Evolutionary conservation across 2,329 filamentous ascomycete species (phyloP), one percentile per base, ranked within the genome.

Genomic region (Penicillium fuscoglaucum): DNA sequence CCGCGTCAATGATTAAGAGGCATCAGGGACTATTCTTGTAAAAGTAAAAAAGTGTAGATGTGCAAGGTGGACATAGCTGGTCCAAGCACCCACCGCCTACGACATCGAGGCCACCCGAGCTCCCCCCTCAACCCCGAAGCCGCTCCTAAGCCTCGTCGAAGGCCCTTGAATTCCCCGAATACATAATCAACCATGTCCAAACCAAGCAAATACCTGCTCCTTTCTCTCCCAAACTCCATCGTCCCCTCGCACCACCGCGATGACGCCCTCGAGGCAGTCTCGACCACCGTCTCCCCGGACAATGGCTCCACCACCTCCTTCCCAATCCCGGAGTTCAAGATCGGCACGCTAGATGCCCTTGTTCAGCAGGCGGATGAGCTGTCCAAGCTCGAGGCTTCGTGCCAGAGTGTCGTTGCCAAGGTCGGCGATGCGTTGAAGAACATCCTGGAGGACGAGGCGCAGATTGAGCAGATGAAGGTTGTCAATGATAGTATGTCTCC

Each of bases 361-460:
- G 92, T 99, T 45, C 91, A 96, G 78, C 93, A 99, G 77, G 95
- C 95, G 57, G 95, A 99, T 72, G 95, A 98, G 72, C 82, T 99
- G 55, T 84, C 88, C 59, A 98, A 97, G 85, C 87, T 98, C 52
- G 91, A 96, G 66, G 76, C 83, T 37, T 83, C 85, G 37, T 96
- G 92, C 74, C 86, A 93, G 76, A 85, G 83, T 53, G 91, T 97
- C 7, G 93, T 96, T 40, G 83, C 83, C 67, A 98, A 97, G 79
- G 90, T 98, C 39, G 87, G 87, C 66, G 92, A 97, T 70, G 93
- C 92, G 55, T 79, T 99, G 75, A 86, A 86, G 75, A 87, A 84
- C 54, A 86, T 98, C 57, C 84, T 98, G 47, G 90, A 93, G 61
- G 90, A 93, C 70, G 90, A 93, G 71, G 87, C 87, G 65, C 91